Percentiles rank a stretch among this genome's conserved stretches.
Evolutionary conservation across 1,284 basidiomycete genomes (phyloP).

Genomic region (Meira nashicola): DNA sequence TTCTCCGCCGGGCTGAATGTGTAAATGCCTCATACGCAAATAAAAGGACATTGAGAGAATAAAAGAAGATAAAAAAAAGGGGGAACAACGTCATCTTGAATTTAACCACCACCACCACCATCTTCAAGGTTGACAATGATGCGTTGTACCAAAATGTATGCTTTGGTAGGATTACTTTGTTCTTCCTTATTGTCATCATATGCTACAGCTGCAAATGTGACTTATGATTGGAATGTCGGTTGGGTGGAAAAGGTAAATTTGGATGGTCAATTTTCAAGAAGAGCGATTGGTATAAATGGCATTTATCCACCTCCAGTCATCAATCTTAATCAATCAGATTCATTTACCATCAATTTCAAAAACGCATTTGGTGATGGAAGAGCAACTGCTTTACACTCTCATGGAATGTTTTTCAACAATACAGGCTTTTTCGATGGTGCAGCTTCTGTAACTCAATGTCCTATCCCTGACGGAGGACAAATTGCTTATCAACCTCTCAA

Average conservation of each 20-base stretch:
- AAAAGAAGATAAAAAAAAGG: no score
- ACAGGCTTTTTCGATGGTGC: conserved; percentile 67
- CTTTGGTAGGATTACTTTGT: no score
- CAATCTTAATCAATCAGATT: conserved; percentile 23
- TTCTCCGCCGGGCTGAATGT: no score
- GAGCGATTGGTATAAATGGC: conserved; percentile 21
- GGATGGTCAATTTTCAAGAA: conserved; percentile 27
- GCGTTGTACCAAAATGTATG: no score
- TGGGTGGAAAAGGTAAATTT: conserved; percentile 45
- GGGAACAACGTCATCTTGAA: no score
- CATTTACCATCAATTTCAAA: conserved; percentile 18
- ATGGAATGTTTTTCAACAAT: conserved; percentile 88
- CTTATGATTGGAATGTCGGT: conserved; percentile 66
- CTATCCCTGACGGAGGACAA: conserved; percentile 70
- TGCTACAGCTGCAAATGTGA: conserved; percentile 35
- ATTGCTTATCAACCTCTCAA: conserved; percentile 76
- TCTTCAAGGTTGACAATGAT: no score
- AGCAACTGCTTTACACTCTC: conserved; percentile 25
- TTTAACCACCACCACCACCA: no score
- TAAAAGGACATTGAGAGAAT: no score
- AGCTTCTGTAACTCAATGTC: conserved; percentile 74
- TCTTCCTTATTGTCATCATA: neutral
- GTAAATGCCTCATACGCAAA: no score
- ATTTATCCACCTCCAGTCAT: conserved; percentile 21
- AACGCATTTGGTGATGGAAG: conserved; percentile 23